Evolutionary conservation across 2,329 filamentous ascomycete species (phyloP).

Genomic region (Raffaelea albimanens): DNA sequence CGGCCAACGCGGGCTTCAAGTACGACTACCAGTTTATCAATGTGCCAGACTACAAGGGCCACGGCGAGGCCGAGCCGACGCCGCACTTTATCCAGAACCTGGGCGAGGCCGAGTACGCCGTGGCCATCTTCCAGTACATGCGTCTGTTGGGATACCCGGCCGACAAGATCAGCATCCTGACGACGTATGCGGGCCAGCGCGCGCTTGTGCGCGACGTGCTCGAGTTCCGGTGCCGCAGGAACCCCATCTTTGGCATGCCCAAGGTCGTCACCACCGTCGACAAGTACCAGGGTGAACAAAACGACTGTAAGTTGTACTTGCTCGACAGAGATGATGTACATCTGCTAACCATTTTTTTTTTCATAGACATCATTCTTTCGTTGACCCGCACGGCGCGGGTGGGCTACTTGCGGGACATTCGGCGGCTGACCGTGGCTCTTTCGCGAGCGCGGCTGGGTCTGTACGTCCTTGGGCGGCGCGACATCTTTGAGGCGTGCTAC

Average conservation of each 20-base stretch:
- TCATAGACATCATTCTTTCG: conserved; percentile 88
- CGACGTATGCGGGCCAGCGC: conserved; percentile 87
- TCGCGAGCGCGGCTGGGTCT: conserved; percentile 86
- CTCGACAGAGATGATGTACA: no score
- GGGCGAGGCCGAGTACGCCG: conserved; percentile 93
- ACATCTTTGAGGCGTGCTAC: conserved; percentile 80
- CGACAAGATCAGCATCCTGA: conserved; percentile 73
- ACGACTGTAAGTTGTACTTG: conserved; percentile 68
- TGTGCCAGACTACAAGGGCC: conserved; percentile 84
- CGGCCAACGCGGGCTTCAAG: conserved; percentile 83
- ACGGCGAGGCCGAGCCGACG: conserved; percentile 78
- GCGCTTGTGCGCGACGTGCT: conserved; percentile 85
- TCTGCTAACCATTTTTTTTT: no score
- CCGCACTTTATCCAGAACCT: conserved; percentile 96
- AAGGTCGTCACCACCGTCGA: conserved; percentile 90
- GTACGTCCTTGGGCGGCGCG: conserved; percentile 81
- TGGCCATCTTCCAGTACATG: conserved; percentile 97
- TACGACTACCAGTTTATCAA: conserved; percentile 97
- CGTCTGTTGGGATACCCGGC: conserved; percentile 86
- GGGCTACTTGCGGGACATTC: conserved; percentile 87
- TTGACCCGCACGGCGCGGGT: conserved; percentile 81
- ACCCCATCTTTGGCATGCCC: conserved; percentile 78
- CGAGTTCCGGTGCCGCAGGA: conserved; percentile 70
- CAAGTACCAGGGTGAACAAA: conserved; percentile 98
- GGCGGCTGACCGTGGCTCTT: conserved; percentile 86